Base-by-base conservation (phyloP, 257 asterid species). In the Ophiorrhiza pumila region DNA sequence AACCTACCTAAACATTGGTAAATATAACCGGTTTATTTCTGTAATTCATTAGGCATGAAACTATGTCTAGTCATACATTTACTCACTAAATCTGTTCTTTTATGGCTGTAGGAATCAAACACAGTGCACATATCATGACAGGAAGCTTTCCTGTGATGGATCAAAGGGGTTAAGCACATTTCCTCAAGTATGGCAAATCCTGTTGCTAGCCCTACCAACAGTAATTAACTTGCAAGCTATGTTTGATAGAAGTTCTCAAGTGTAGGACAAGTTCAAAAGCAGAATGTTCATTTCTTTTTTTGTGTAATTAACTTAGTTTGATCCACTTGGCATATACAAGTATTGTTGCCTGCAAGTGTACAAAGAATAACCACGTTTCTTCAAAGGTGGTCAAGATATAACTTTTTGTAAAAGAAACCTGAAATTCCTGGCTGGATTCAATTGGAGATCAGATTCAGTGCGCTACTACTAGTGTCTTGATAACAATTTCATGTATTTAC, bases 41-140 rank as follows among this genome's bases (percentile, higher is more conserved):
- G 69, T 18, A 37, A 15, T 39, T 17, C 18, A 14, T 5, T 3
- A n/a, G 23, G 35, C 37, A 15, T 32, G 25, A 1, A 60, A 42
- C 9, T 17, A 12, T 43, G 35, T 66, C 27, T 34, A n/a, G 12
- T 71, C 49, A 46, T 56, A 3, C 46, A 37, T 47, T 43, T 43
- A n/a, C 32, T 63, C 58, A 56, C 27, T 32, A 50, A 37, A 22
- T 61, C 47, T 75, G 42, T 18, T 27, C 47, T 57, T 71, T 71
- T 75, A 45, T 31, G 11, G 39, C 31, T 77, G 35, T 64, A 89
- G 92, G 90, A 87, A 85, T 60, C 85, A 82, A 72, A 83, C 96
- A 45, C 84, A 82, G 25, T 89, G 96, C 76, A 83, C 89, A 17
- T 62, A 80, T 84, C 88, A 87, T 29, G 82, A 87, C 71, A 71